Evolutionary conservation across 2,329 filamentous ascomycete genomes (phyloP).

Genomic region (Ceratocystis cubensis): DNA sequence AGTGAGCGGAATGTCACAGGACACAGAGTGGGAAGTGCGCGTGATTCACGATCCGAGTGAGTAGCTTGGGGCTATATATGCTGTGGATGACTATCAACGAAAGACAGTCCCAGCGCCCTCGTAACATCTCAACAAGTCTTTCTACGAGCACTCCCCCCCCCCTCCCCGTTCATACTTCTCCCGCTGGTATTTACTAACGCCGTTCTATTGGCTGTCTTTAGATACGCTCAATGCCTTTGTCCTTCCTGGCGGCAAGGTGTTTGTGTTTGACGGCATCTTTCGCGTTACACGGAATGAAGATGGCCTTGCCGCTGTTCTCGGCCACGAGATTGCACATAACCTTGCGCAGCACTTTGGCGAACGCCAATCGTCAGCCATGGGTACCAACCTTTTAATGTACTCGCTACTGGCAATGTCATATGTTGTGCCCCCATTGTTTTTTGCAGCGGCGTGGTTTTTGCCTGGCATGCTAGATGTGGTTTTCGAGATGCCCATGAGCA

Average conservation of each 20-base stretch:
- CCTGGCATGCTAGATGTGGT: conserved; percentile 46
- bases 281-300: conserved; percentile 54
- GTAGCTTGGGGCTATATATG: conserved; percentile 23
- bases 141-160: too few relatives aligned
- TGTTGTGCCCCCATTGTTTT: conserved; percentile 32
- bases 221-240: conserved; percentile 61
- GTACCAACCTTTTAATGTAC: conserved; percentile 40
- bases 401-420: conserved; percentile 39
- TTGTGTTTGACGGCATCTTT: conserved; percentile 63
- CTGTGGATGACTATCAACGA: neutral
- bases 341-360: conserved; percentile 57
- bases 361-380: conserved; percentile 42
- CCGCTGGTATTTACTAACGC: conserved; percentile 7
- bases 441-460: conserved; percentile 33
- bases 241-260: conserved; percentile 65
- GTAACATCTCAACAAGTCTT: too few relatives aligned
- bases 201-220: conserved; percentile 22
- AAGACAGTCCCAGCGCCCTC: too few relatives aligned
- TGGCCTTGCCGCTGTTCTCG: conserved; percentile 60
- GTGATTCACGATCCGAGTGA: conserved; percentile 55
- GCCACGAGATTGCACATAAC: conserved; percentile 70
- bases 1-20: conserved; percentile 44
- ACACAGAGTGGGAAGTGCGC: conserved; percentile 55
- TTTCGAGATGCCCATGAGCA: conserved; percentile 54
- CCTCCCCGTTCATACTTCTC: neutral